Evolutionary conservation across 495 filamentous ascomycete species (phyloP), one percentile per base, ranked within the genome.

Genomic region (Penicillium cataractarum): DNA sequence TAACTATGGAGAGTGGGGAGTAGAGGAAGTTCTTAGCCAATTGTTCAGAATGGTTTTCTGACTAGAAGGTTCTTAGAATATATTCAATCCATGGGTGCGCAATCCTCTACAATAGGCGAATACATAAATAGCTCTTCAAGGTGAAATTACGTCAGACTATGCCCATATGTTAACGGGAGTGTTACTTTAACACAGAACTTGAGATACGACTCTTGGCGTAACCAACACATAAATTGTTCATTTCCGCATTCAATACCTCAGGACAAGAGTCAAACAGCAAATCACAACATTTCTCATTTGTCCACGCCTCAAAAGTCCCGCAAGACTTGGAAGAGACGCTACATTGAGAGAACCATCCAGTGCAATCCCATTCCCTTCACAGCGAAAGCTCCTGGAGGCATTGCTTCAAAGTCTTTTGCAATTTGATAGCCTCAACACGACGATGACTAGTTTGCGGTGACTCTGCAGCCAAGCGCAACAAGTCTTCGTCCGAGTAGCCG

Each of bases 401-500:
- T 12, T 46, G 21, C 42, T 46, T 46, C 19, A 46, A 46, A 4
- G 8, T 22, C 19, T 46, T 46, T 9, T 46, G 42, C 42, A 46
- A 0, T 21, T 22, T 10, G 19, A 46, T 7, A 46, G 42, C 42
- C 21, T 46, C 42, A 2, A 21, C 42, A 46, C 42, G 42, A 24
- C 42, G 21, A 24, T 21, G 42, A 24, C n/a, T 46, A 12, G 42
- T 52, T 26, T 52, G 49, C 26, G 24, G 7, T 4, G 49, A 32
- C 49, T 52, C 49, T 21, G 49, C 29, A 5, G 26, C 29, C 24
- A 52, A 29, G 26, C 26, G 49, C 13, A 32, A 17, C 24, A 52
- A 24, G 4, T 60, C 35, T 21, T 60, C 48, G 17, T 60, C 58
- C n/a, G 58, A 60, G 29, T 24, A 50, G 27, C 21, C 12, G 32